phyloP scores from a whole-genome alignment of 2,329 filamentous ascomycete genomes.

The Chaetomium sp. region DNA sequence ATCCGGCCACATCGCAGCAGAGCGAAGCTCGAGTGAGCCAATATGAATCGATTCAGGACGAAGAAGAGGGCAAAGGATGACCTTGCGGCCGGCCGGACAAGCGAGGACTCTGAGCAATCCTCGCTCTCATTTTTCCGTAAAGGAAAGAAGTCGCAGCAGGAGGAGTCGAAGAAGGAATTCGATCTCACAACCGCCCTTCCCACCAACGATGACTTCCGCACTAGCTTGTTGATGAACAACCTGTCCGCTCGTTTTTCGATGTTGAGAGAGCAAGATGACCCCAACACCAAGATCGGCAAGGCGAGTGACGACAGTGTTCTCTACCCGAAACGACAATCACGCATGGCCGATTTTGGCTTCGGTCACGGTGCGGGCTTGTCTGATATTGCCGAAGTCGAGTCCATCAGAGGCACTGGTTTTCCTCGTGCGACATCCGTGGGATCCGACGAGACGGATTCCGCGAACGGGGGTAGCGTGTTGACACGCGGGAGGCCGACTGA shows the following conservation, averaged over 20 bases:
- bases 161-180: constrained; percentile 58
- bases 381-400: constrained; percentile 89
- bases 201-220: constrained; percentile 82
- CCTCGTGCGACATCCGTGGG: constrained; percentile 59
- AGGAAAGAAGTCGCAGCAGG: constrained; percentile 47
- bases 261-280: constrained; percentile 91
- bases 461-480: constrained; percentile 65
- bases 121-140: constrained; percentile 48
- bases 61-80: constrained; percentile 65
- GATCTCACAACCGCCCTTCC: constrained; percentile 72
- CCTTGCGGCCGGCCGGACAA: constrained; percentile 36
- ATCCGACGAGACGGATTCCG: constrained; percentile 61
- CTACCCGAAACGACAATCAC: constrained; percentile 72
- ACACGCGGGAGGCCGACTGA: constrained; percentile 73
- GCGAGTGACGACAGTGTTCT: constrained; percentile 93
- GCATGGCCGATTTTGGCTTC: constrained; percentile 63
- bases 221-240: constrained; percentile 91
- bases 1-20: not conserved
- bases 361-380: constrained; percentile 49
- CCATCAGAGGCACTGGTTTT: constrained; percentile 57
- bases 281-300: constrained; percentile 81
- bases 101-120: constrained; percentile 47
- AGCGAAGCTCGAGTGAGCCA: constrained; percentile 11
- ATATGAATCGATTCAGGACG: constrained; percentile 71
- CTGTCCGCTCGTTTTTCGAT: constrained; percentile 95